Percentiles rank a stretch among this genome's conserved stretches.
Conservation (phyloP, 2,329 filamentous ascomycete species). For the Scedosporium dehoogii region DNA sequence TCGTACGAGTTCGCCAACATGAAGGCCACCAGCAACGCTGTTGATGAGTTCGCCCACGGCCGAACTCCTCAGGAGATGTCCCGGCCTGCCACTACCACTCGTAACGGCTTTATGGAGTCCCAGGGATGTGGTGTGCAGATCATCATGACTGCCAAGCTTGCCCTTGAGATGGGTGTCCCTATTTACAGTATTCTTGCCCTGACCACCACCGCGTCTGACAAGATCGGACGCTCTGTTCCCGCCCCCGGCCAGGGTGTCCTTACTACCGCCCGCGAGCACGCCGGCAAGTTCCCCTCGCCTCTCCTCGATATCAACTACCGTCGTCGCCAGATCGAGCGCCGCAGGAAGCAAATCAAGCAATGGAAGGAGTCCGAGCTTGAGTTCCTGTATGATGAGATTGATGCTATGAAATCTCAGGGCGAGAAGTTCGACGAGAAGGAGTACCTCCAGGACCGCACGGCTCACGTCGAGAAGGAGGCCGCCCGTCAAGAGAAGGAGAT, state of each 20-base stretch:
- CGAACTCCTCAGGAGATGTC: constrained; percentile 97
- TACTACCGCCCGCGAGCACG: constrained; percentile 84
- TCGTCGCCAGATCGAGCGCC: constrained; percentile 84
- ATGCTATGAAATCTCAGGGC: constrained; percentile 77
- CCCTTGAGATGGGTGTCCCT: constrained; percentile 95
- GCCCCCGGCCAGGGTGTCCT: constrained; percentile 95
- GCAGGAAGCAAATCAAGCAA: constrained; percentile 87
- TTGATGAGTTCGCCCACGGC: constrained; percentile 91
- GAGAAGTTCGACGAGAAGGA: constrained; percentile 68
- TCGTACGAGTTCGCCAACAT: constrained; percentile 99
- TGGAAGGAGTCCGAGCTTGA: constrained; percentile 95
- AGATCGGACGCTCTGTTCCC: constrained; percentile 95
- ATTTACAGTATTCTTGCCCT: constrained; percentile 92
- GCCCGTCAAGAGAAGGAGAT: constrained; percentile 87
- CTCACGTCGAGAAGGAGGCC: constrained; percentile 80
- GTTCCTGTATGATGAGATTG: constrained; percentile 84
- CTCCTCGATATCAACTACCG: constrained; percentile 97
- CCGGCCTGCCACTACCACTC: constrained; percentile 88
- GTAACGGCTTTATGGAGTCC: constrained; percentile 98
- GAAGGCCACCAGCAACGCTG: constrained; percentile 97
- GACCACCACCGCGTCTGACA: constrained; percentile 94
- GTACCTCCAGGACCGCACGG: constrained; percentile 74
- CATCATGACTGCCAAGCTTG: constrained; percentile 95
- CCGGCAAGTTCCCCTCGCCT: constrained; percentile 87
- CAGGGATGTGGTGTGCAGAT: constrained; percentile 97